Base-by-base conservation (phyloP, 495 filamentous ascomycete genomes). In the Thermothielavioides terrestris region DNA sequence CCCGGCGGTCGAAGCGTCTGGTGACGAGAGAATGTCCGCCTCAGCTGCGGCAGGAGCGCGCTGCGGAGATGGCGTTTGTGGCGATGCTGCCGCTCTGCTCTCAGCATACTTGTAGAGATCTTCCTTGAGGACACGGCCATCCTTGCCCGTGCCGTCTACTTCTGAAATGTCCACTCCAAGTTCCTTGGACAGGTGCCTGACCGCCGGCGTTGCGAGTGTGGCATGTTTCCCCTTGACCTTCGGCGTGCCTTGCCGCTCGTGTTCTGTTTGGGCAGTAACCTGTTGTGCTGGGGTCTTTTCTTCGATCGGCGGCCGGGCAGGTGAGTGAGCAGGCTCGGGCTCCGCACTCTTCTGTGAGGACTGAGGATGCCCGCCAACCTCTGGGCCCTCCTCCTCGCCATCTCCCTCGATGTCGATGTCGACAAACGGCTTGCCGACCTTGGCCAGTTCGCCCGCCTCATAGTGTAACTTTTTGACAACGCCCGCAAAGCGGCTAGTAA, bases 401-500 rank as follows among this genome's bases (percentile, higher is more conserved):
- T 74, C 75, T 7, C 69, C 76, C 58, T 74, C 62, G 59, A 84
- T 83, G 62, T 89, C 85, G 40, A 89, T 88, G 58, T 89, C 85
- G 32, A 87, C 77, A 55, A 89, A 78, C 8, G 85, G 81, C 76
- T 85, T 88, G 50, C 92, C 92, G 9, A 95, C 94, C 59, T 88
- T 85, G 18, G 91, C 90, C 75, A 94, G 95, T 54, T 97, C 92
- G 49, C 95, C 94, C 14, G 90, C 81, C 42, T 96, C 88, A 62
- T 95, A 97, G 64, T 97, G 80, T 23, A 99, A 74, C 70, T 89
- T 96, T 72, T 95, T 96, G 43, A 99, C 90, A 2, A 97, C 84
- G 15, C 92, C 94, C 48, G 89, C 85, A 62, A 92, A 99, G 41
- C 89, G 79, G 45, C 89, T 94, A 25, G 92, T 95, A 47, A 99